Conservation (phyloP, 2,329 filamentous ascomycete species). For the Fusarium abutilonis region DNA sequence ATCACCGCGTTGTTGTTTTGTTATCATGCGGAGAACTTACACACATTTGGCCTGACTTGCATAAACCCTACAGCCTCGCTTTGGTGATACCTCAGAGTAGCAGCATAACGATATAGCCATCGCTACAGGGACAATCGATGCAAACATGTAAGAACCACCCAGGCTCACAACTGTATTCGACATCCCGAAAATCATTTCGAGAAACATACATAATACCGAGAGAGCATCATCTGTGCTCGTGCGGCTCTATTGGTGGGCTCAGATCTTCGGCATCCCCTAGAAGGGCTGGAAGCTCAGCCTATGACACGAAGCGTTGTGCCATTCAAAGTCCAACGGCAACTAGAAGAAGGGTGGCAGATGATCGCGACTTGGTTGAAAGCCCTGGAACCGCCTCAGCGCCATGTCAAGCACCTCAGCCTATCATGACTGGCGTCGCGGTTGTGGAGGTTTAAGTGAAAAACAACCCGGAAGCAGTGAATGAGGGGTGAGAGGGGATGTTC, state of each 20-base stretch:
- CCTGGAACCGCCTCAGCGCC: conserved; percentile 10
- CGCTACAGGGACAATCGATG: conserved; percentile 17
- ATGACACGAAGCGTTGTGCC: conserved; percentile 19
- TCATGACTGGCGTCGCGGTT: conserved; percentile 17
- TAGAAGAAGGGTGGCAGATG: conserved; percentile 19
- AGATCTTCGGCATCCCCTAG: conserved; percentile 14
- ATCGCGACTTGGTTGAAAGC: conserved; percentile 9
- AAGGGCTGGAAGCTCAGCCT: conserved; percentile 34
- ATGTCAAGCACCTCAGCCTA: conserved; percentile 20
- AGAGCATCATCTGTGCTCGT: conserved; percentile 7
- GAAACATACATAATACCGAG: not conserved
- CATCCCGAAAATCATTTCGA: not conserved
- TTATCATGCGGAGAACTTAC: not conserved
- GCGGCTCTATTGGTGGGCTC: conserved; percentile 8
- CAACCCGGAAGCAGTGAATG: conserved; percentile 1
- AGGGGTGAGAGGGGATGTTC: conserved; percentile 4
- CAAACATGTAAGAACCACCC: conserved; percentile 11
- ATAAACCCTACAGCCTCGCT: conserved; percentile 27
- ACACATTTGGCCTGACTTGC: not conserved
- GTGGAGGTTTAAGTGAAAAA: conserved; percentile 13
- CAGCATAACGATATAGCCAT: conserved; percentile 3
- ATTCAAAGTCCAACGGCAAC: conserved; percentile 16
- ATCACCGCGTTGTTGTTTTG: conserved; percentile 20
- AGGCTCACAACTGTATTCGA: conserved; percentile 16
- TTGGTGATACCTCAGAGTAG: conserved; percentile 12